These are phyloP conservation scores for Taxillus chinensis DNA, from an alignment of 164 flowering plant genomes.

Conservation along the genomic window DNA sequence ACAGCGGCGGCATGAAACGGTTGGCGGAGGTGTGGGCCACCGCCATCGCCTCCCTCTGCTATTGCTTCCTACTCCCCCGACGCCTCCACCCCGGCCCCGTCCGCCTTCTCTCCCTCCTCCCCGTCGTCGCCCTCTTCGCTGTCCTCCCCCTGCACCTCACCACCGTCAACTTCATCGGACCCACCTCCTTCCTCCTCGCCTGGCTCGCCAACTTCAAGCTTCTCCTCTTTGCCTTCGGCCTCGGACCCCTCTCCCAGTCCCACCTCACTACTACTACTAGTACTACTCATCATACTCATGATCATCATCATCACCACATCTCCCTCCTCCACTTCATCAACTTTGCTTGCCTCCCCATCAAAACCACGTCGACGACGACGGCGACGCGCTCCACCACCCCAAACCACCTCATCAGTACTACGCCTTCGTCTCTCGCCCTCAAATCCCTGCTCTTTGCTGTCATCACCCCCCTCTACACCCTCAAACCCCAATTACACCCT, in stretches of 20 bases:
- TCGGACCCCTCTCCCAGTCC: conserved; percentile 24
- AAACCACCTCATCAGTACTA: too few relatives aligned
- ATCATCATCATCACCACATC: too few relatives aligned
- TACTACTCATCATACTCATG: too few relatives aligned
- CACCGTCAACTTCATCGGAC: neutral
- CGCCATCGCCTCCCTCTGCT: conserved; percentile 16
- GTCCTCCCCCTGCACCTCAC: neutral
- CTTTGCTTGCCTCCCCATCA: neutral
- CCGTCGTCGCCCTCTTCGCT: neutral
- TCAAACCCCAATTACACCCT: neutral
- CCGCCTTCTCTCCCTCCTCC: conserved; percentile 18
- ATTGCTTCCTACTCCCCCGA: conserved; percentile 16
- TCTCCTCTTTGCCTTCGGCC: conserved; percentile 32
- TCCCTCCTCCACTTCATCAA: neutral
- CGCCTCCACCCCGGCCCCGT: conserved; percentile 15
- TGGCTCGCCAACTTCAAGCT: conserved; percentile 44
- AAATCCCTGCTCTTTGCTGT: neutral
- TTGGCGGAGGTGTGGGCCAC: conserved; percentile 23
- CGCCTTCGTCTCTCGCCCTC: too few relatives aligned
- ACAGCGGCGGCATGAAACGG: conserved; percentile 14
- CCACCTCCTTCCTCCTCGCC: conserved; percentile 12
- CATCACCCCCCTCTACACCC: neutral
- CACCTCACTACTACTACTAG: too few relatives aligned
- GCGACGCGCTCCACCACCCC: neutral
- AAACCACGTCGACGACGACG: too few relatives aligned